Conservation (phyloP, 257 asterid genomes). For the Leonotis leonurus region DNA sequence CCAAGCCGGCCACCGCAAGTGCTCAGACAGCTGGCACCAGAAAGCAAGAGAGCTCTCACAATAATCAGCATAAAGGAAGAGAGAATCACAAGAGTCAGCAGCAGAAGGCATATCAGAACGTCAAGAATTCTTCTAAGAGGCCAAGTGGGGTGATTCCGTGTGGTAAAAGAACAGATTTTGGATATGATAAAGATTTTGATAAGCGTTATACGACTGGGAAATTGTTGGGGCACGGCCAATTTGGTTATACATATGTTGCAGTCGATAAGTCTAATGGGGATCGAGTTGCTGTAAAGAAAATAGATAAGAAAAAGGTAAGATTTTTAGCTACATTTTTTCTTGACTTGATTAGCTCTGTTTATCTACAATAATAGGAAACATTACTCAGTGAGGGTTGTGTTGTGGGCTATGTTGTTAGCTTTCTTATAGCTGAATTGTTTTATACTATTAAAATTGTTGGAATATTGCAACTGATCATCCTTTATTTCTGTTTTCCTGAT, state of each 20-base stretch:
- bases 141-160: constrained; percentile 67
- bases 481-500: neutral
- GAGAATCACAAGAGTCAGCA: constrained; percentile 34
- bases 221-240: constrained; percentile 96
- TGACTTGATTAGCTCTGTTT: neutral
- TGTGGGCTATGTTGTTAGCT: too few species aligned
- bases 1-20: too few species aligned
- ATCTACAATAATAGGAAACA: too few species aligned
- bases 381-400: too few species aligned
- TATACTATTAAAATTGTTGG: constrained; percentile 8
- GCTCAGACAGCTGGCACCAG: constrained; percentile 5
- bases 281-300: constrained; percentile 97
- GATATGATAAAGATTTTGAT: constrained; percentile 88
- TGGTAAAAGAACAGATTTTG: constrained; percentile 95
- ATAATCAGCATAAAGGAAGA: constrained; percentile 24
- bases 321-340: neutral
- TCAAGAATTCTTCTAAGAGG: constrained; percentile 42
- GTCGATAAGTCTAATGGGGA: constrained; percentile 76
- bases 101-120: constrained; percentile 34
- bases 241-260: constrained; percentile 94
- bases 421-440: neutral
- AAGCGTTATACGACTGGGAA: constrained; percentile 67
- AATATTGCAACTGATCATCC: neutral
- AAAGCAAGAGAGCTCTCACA: constrained; percentile 35
- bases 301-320: constrained; percentile 84